These are phyloP conservation scores for Helianthus tuberosus DNA, from an alignment of 129 eudicot genomes.

Conservation along the genomic window DNA sequence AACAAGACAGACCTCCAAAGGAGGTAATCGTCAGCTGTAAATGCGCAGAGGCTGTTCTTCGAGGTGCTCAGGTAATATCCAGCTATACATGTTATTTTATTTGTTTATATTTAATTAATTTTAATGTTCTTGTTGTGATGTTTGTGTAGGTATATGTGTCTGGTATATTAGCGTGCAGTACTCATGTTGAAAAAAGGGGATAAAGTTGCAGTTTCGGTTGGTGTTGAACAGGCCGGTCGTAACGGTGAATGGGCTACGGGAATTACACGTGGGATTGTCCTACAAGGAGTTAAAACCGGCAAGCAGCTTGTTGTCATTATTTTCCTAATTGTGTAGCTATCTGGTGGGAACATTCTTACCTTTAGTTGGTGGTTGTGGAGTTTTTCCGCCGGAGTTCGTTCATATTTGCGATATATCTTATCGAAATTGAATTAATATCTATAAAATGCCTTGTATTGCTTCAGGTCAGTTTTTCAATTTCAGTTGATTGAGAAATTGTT, in stretches of 20 bases:
- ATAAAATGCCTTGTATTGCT: too few species aligned
- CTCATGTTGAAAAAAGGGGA: constrained; percentile 98
- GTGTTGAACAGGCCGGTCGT: constrained; percentile 67
- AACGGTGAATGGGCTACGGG: constrained; percentile 84
- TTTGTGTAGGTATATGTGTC: constrained; percentile 80
- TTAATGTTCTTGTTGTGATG: constrained; percentile 17
- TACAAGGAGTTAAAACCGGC: constrained; percentile 81
- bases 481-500: too few species aligned
- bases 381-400: too few species aligned
- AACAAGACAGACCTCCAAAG: constrained; percentile 62
- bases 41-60: constrained; percentile 99
- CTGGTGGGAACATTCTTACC: too few species aligned
- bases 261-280: constrained; percentile 89
- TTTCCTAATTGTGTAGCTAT: constrained; percentile 2
- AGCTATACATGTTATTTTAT: not conserved
- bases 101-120: not conserved
- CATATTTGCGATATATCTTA: too few species aligned
- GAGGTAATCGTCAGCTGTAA: constrained; percentile 96
- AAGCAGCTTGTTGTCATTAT: constrained; percentile 21
- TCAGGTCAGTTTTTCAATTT: too few species aligned
- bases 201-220: constrained; percentile 90
- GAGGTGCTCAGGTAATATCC: constrained; percentile 84
- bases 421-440: too few species aligned
- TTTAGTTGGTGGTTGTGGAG: too few species aligned
- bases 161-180: constrained; percentile 97